phyloP scores from a whole-genome alignment of 768 basidiomycete genomes.

The Mycena floridula region DNA sequence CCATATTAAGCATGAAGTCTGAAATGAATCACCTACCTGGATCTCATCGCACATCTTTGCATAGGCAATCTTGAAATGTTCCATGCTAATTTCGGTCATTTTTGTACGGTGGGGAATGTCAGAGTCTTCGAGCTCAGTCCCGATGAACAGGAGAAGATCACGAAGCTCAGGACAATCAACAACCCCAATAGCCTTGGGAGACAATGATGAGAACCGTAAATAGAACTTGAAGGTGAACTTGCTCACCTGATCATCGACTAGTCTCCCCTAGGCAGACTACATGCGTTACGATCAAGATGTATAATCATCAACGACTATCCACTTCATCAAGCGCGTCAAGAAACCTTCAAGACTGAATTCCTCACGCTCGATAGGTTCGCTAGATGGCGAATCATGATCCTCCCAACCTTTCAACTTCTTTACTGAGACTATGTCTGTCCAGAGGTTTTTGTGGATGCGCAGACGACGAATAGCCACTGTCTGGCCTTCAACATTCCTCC shows the following conservation, averaged over 20 bases:
- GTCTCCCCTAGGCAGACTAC: too few species aligned
- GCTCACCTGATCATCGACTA: constrained; percentile 27
- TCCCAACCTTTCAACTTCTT: not conserved
- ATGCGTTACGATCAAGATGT: too few species aligned
- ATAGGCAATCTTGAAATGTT: constrained; percentile 15
- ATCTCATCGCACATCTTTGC: constrained; percentile 15
- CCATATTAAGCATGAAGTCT: too few species aligned
- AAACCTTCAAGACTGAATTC: constrained; percentile 10
- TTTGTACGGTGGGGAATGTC: constrained; percentile 30
- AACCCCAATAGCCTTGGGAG: constrained; percentile 24
- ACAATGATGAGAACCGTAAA: not conserved
- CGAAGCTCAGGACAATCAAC: constrained; percentile 28
- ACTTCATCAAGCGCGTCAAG: constrained; percentile 10
- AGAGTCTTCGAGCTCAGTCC: constrained; percentile 12
- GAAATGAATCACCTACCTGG: constrained; percentile 16
- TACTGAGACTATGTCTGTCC: too few species aligned
- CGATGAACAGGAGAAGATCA: constrained; percentile 21
- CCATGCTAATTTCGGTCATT: constrained; percentile 20
- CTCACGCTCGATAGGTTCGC: not conserved
- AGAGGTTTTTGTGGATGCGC: too few species aligned
- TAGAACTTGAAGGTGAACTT: not conserved
- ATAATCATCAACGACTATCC: too few species aligned
- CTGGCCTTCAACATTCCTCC: constrained; percentile 3
- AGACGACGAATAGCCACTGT: not conserved
- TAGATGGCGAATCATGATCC: not conserved